These are phyloP conservation scores for Mortierella sp. DNA, from an alignment of 371 early-diverging fungal species.

Conservation along the genomic window DNA sequence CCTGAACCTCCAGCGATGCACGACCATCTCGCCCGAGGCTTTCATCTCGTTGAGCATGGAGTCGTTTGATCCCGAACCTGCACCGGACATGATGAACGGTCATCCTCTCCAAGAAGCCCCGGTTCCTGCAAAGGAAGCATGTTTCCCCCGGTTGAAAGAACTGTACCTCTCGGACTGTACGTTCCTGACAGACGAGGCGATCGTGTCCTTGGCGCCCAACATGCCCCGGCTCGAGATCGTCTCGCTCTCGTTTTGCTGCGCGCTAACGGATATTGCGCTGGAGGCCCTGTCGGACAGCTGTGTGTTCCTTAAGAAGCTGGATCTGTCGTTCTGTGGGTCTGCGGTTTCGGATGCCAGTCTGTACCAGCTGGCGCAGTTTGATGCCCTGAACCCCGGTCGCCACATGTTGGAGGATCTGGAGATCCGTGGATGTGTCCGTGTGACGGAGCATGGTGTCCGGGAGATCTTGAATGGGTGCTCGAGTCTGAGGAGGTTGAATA, in stretches of 20 bases:
- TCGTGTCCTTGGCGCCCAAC: constrained; percentile 63
- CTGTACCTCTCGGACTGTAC: constrained; percentile 83
- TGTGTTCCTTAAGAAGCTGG: constrained; percentile 65
- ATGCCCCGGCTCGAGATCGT: constrained; percentile 70
- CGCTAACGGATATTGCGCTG: constrained; percentile 76
- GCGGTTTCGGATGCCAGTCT: constrained; percentile 80
- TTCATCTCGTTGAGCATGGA: constrained; percentile 67
- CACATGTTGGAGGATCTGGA: constrained; percentile 60
- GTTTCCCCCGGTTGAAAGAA: constrained; percentile 61
- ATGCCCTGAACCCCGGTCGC: constrained; percentile 24
- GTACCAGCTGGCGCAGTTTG: constrained; percentile 51
- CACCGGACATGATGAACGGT: background rate
- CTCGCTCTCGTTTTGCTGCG: constrained; percentile 85
- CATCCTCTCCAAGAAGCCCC: background rate
- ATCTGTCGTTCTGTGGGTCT: constrained; percentile 81
- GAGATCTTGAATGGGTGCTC: constrained; percentile 52
- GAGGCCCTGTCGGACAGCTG: constrained; percentile 63
- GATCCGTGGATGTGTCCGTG: constrained; percentile 77
- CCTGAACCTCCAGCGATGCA: constrained; percentile 84
- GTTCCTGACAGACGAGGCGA: constrained; percentile 80
- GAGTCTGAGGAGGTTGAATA: constrained; percentile 33
- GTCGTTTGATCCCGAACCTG: background rate
- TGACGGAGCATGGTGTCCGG: constrained; percentile 69
- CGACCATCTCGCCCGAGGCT: constrained; percentile 78
- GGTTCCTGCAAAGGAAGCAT: constrained; percentile 20